phyloP scores from a whole-genome alignment of 2,329 filamentous ascomycete genomes.

The Alternaria novae-zelandiae region DNA sequence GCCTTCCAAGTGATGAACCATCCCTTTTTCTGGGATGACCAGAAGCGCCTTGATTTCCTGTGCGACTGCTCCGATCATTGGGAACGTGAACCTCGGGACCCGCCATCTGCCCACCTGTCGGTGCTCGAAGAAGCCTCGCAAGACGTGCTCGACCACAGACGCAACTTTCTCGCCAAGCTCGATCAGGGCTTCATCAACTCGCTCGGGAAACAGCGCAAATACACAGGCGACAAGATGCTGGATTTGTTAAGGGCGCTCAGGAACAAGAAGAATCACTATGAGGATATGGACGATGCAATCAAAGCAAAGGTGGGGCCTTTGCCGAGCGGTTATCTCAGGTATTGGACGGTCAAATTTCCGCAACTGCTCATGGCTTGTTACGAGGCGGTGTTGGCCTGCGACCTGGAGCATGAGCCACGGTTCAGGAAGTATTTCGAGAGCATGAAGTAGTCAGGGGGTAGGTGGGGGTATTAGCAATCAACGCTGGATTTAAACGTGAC shows the following conservation, averaged over 20 bases:
- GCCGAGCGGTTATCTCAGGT: constrained; percentile 80
- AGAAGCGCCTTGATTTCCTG: constrained; percentile 89
- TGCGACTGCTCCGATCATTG: constrained; percentile 97
- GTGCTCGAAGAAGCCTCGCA: constrained; percentile 61
- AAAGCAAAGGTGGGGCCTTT: constrained; percentile 75
- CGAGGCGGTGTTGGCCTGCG: constrained; percentile 46
- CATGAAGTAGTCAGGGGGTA: constrained; percentile 3
- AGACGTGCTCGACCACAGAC: constrained; percentile 59
- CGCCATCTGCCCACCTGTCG: constrained; percentile 71
- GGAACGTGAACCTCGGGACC: constrained; percentile 87
- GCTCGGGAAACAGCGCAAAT: constrained; percentile 92
- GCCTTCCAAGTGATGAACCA: constrained; percentile 85
- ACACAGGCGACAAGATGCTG: constrained; percentile 81
- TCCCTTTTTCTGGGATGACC: constrained; percentile 94
- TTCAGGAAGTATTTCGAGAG: constrained; percentile 15
- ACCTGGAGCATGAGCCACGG: constrained; percentile 10
- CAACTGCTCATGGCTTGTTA: constrained; percentile 80
- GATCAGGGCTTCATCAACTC: constrained; percentile 86
- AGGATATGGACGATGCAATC: constrained; percentile 86
- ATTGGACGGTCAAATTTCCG: constrained; percentile 84
- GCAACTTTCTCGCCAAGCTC: constrained; percentile 79
- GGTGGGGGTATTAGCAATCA: background rate
- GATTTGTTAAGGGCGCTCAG: constrained; percentile 87
- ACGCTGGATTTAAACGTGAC: background rate
- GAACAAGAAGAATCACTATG: constrained; percentile 98